Evolutionary conservation across 2,329 filamentous ascomycete species (phyloP), one percentile per base, ranked within the genome.

Genomic region (Ceratocystis ficicola): DNA sequence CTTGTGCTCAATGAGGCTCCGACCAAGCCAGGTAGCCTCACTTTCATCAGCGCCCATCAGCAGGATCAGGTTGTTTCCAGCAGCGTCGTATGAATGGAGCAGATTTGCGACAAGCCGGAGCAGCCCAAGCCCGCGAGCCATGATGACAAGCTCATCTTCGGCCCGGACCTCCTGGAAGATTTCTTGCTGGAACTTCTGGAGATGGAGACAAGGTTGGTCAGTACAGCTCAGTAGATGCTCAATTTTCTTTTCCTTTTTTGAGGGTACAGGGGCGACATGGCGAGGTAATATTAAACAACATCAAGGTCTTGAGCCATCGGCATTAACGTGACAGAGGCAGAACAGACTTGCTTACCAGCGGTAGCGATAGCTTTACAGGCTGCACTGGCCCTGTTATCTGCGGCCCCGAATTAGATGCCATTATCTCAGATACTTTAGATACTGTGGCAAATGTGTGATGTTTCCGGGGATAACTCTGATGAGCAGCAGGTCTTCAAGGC

Each of bases 1-100:
- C 73, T 92, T 92, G 77, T 97, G 92, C 77, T 99, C 94, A 28
- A 94, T 94, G 73, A 99, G 79, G 36, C 91, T 90, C 78, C 97
- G 94, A 70, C 94, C 94, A 68, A 99, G 91, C 92, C 93, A 97
- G 66, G 87, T 86, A 83, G 96, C 96, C 73, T 99, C 94, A 68
- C 89, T 85, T 44, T 96, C 91, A 68, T 94, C 89, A 44, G 94
- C 92, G 8, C 91, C 92, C 52, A 97, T 85, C 22, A 99, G 77
- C 57, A 99, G 80, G 62, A 99, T 86, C 65, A 99, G 79, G 73
- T 95, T 97, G 76, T 94, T 95, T 15, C 94, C 94, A 2, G 90
- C 90, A 1, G 91, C 92, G 81, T 99, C 94, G 77, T 96, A 96
- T 22, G 92, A 92, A 76, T 99, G 94, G 32, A 99, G 84, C 48